Conservation (phyloP, 495 filamentous ascomycete genomes). For the Cercophora sp. region DNA sequence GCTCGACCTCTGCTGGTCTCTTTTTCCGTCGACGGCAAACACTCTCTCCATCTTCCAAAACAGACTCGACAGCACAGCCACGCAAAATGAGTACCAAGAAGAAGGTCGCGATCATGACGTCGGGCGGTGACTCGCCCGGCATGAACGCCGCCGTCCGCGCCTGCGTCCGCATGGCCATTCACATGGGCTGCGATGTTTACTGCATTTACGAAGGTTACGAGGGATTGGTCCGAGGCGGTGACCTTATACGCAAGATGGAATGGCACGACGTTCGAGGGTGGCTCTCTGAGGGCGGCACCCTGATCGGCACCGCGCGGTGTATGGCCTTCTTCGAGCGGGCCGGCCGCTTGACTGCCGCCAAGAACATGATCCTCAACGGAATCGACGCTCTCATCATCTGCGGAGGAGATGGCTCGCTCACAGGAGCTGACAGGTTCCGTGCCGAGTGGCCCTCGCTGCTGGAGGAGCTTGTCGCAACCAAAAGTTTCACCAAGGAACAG, state of each 20-base stretch:
- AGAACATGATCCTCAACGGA: conserved; percentile 86
- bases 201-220: conserved; percentile 95
- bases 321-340: conserved; percentile 81
- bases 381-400: conserved; percentile 97
- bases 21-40: conserved; percentile 9
- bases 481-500: conserved; percentile 66
- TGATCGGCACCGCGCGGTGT: conserved; percentile 94
- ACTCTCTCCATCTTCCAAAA: not conserved
- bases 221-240: conserved; percentile 83
- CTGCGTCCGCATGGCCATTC: conserved; percentile 88
- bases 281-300: conserved; percentile 89
- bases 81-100: conserved; percentile 53
- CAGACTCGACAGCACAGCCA: conserved; percentile 1
- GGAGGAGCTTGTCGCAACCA: conserved; percentile 69
- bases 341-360: conserved; percentile 78
- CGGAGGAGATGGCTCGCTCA: conserved; percentile 95
- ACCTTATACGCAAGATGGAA: conserved; percentile 77
- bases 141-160: conserved; percentile 96
- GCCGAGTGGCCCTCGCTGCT: conserved; percentile 85
- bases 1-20: conserved; percentile 21
- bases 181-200: conserved; percentile 80
- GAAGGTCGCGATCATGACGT: conserved; percentile 92
- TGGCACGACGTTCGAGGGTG: conserved; percentile 97
- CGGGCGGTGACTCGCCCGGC: conserved; percentile 93
- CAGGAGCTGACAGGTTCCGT: conserved; percentile 91